Conservation (phyloP, 768 basidiomycete species). For the Hericium alpestre region DNA sequence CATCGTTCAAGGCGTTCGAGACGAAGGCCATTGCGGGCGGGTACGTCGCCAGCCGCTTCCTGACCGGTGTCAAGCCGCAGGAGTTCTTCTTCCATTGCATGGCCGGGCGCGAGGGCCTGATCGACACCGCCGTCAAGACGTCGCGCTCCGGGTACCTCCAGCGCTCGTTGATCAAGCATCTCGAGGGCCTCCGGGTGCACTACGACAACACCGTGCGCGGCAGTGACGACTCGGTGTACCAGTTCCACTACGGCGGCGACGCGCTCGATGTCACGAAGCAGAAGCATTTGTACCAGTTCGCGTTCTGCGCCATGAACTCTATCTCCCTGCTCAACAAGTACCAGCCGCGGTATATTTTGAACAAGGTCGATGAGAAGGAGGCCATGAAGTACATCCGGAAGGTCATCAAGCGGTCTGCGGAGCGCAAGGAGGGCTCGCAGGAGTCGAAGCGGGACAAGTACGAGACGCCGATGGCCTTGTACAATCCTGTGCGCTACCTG, state of each 20-base stretch:
- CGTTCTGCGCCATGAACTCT: slow-evolving; percentile 85
- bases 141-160: slow-evolving; percentile 97
- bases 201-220: slow-evolving; percentile 98
- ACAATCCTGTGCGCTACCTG: slow-evolving; percentile 67
- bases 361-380: slow-evolving; percentile 51
- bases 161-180: slow-evolving; percentile 94
- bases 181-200: slow-evolving; percentile 92
- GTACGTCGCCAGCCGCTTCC: slow-evolving; percentile 95
- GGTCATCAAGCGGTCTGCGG: slow-evolving; percentile 61
- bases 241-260: slow-evolving; percentile 96
- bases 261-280: slow-evolving; percentile 94
- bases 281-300: slow-evolving; percentile 88
- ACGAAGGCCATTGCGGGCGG: slow-evolving; percentile 98
- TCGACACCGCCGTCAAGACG: slow-evolving; percentile 98
- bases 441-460: slow-evolving; percentile 48
- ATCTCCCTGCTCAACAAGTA: slow-evolving; percentile 66
- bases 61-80: slow-evolving; percentile 95
- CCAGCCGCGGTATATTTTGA: slow-evolving; percentile 46
- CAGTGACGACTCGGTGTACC: slow-evolving; percentile 85
- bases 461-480: slow-evolving; percentile 64
- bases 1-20: slow-evolving; percentile 94
- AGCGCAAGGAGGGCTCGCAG: slow-evolving; percentile 29
- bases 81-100: slow-evolving; percentile 99
- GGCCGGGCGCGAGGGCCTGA: slow-evolving; percentile 97
- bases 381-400: slow-evolving; percentile 82